Base-by-base conservation (phyloP, 75 land plant genomes). In the Pinus albicaulis region DNA sequence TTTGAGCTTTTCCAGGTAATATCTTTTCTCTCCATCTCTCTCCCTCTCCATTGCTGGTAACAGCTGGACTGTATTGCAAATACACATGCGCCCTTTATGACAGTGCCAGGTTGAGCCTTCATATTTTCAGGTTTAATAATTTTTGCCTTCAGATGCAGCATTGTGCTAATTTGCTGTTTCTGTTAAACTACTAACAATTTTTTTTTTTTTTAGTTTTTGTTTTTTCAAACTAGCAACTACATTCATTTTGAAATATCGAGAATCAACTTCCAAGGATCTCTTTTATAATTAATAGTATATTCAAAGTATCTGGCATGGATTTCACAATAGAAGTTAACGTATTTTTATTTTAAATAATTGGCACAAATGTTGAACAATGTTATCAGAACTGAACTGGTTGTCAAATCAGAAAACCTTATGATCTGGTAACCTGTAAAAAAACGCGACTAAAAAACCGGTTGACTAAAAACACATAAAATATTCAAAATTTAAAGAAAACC, bases 1-100 rank as follows among this genome's bases (percentile, higher is more conserved):
- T 95, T 74, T 82, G 99, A 98, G 87, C 85, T 98, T 11, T 84
- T 80, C 61, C 99, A 98, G 95, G 99, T 95, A 56, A 26, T 36
- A 34, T 80, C 24, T 77, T 48, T 48, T 48, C 12, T 61, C 14
- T 10, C 34, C 23, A 22, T 23, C n/a, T 31, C 25, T 19, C 24
- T 56, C 59, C 25, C 55, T 22, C n/a, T 62, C 20, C 66, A 20
- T 74, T 0, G 28, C 1, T 74, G 53, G 53, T 48, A 10, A 12
- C 53, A 10, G 53, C 53, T n/a, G 25, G 11, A 24, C 65, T n/a
- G 25, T 70, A 38, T 38, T 70, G 38, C 31, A 70, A 31, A 56
- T 10, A 56, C 48, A 44, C 59, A 17, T 24, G 19, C 28, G 7
- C 53, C 12, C 53, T 48, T 48, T 48, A 48, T 48, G 53, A 48